phyloP scores from a whole-genome alignment of 2,329 filamentous ascomycete genomes.

The Sordariomycetes sp. region DNA sequence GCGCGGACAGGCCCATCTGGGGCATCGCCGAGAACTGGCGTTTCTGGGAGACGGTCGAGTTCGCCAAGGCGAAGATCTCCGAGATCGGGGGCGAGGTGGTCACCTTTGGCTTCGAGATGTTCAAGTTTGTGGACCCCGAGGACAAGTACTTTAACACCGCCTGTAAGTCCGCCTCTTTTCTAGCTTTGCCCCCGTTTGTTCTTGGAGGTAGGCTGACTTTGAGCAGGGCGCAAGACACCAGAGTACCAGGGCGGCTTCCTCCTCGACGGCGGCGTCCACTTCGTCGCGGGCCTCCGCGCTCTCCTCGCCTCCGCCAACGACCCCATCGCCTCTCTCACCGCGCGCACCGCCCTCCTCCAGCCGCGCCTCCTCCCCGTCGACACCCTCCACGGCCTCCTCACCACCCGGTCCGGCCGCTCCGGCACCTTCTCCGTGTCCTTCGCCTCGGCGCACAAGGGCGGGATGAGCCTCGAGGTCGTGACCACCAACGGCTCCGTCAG shows the following conservation, averaged over 20 bases:
- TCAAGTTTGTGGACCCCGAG: conserved; percentile 27
- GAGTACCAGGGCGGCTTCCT: conserved; percentile 67
- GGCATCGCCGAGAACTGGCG: conserved; percentile 66
- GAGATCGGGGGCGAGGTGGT: conserved; percentile 11
- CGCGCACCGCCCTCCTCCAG: conserved; percentile 43
- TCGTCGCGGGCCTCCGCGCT: conserved; percentile 49
- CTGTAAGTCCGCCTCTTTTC: conserved; percentile 17
- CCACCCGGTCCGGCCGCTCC: conserved; percentile 38
- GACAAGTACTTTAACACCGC: conserved; percentile 39
- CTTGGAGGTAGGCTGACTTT: neutral
- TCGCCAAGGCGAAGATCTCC: conserved; percentile 21
- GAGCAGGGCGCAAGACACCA: conserved; percentile 53
- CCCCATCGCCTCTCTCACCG: conserved; percentile 32
- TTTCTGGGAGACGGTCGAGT: conserved; percentile 44
- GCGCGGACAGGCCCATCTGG: conserved; percentile 29
- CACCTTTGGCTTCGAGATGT: conserved; percentile 28
- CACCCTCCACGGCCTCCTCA: conserved; percentile 49
- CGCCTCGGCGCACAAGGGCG: conserved; percentile 39
- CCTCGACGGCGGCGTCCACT: conserved; percentile 68
- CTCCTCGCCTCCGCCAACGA: conserved; percentile 39
- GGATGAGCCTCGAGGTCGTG: conserved; percentile 43
- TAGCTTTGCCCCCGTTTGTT: neutral
- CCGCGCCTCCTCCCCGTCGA: conserved; percentile 54
- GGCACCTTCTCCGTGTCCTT: conserved; percentile 49
- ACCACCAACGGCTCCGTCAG: conserved; percentile 47